Conservation (phyloP, 2,329 filamentous ascomycete species). For the Madurella mycetomatis region DNA sequence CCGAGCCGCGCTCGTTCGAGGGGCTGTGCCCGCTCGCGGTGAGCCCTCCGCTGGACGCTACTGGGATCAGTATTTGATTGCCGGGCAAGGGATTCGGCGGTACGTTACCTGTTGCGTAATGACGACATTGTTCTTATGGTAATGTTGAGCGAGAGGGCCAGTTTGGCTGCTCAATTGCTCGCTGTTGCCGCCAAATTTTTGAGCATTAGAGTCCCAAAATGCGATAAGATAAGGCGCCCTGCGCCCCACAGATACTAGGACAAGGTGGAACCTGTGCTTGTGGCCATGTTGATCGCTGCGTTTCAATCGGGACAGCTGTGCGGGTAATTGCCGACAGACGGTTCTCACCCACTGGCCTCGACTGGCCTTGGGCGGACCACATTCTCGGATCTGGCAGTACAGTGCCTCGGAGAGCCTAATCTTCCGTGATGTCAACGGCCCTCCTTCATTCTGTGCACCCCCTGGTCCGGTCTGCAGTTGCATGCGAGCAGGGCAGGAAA, state of each 20-base stretch:
- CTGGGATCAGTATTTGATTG: neutral
- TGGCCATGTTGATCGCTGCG: too few relatives aligned
- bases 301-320: too few relatives aligned
- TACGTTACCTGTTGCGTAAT: constrained; percentile 24
- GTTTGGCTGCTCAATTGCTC: neutral
- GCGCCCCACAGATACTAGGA: neutral
- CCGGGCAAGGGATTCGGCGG: neutral
- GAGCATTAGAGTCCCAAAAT: neutral
- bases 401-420: too few relatives aligned
- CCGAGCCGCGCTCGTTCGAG: constrained; percentile 79
- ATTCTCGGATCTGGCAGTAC: too few relatives aligned
- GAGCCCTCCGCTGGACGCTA: constrained; percentile 48
- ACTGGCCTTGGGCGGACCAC: too few relatives aligned
- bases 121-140: constrained; percentile 22
- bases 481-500: neutral
- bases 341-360: too few relatives aligned
- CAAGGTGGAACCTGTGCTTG: neutral
- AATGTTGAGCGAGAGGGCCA: neutral
- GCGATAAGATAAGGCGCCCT: constrained; percentile 7
- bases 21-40: constrained; percentile 86
- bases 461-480: neutral
- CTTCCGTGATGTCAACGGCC: too few relatives aligned
- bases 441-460: too few relatives aligned
- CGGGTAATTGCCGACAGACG: neutral
- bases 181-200: neutral